A percentile compares a stretch with the other conserved stretches of the same genome.
Conservation (phyloP, 1,284 basidiomycete species). For the Fistulinella cinereoalba region DNA sequence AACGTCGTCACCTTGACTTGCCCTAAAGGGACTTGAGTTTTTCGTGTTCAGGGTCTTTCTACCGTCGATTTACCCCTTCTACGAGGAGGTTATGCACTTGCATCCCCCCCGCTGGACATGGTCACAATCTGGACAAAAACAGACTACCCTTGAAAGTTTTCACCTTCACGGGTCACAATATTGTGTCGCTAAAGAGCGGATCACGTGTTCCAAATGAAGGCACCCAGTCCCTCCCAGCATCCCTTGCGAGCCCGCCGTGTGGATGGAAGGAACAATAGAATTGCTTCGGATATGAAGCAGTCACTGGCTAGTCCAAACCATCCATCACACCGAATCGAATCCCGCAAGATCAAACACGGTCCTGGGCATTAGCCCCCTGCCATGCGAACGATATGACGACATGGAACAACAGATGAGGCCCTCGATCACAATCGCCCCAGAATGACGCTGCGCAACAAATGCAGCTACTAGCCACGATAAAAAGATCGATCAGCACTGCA, state of each 20-base stretch:
- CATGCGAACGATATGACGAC: constrained; percentile 7
- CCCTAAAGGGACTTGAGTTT: neutral
- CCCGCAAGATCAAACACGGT: too few species aligned
- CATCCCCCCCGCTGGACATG: neutral
- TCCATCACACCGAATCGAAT: neutral
- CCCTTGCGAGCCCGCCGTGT: neutral
- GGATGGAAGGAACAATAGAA: neutral
- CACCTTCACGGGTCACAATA: neutral
- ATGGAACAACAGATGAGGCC: neutral
- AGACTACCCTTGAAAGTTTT: neutral
- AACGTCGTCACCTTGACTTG: neutral
- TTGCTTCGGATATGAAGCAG: too few species aligned
- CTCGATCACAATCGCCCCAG: constrained; percentile 8
- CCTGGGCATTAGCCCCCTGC: too few species aligned
- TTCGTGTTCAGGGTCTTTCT: constrained; percentile 14
- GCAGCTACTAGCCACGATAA: too few species aligned
- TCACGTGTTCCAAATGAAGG: neutral
- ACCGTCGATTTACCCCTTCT: neutral
- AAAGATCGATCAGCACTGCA: constrained; percentile 4
- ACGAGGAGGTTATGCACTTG: too few species aligned
- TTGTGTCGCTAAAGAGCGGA: neutral
- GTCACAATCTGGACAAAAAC: constrained; percentile 15
- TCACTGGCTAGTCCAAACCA: neutral
- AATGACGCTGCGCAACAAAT: too few species aligned
- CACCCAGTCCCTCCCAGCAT: neutral